A percentile compares a stretch with the other conserved stretches of the same genome.
Evolutionary conservation across 2,329 filamentous ascomycete genomes (phyloP).

Genomic region (Neonectria punicea): DNA sequence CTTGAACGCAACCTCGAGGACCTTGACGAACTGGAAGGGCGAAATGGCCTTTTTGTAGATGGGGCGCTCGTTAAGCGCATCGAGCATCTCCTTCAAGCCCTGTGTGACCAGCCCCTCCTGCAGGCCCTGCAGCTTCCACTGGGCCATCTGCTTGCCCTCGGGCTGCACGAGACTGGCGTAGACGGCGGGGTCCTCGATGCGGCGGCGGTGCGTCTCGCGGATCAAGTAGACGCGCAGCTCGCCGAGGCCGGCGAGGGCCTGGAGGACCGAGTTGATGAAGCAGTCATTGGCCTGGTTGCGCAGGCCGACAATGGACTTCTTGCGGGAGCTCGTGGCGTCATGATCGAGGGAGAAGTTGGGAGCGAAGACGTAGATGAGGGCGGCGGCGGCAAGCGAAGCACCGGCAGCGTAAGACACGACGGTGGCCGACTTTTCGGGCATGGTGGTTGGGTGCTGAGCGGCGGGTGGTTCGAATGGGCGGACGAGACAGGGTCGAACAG

Average conservation of each 20-base stretch:
- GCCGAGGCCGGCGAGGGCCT: conserved; percentile 89
- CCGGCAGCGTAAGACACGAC: conserved; percentile 91
- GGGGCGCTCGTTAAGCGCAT: conserved; percentile 91
- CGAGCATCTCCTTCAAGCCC: conserved; percentile 91
- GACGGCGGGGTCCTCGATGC: conserved; percentile 79
- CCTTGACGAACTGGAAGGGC: conserved; percentile 83
- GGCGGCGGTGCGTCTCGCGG: conserved; percentile 85
- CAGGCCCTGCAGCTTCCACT: conserved; percentile 73
- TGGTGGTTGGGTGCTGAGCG: conserved; percentile 29
- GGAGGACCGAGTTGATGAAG: conserved; percentile 96
- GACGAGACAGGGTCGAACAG: neutral
- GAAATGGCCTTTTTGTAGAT: conserved; percentile 95
- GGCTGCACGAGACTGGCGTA: conserved; percentile 73
- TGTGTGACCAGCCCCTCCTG: conserved; percentile 86
- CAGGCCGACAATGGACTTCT: conserved; percentile 89
- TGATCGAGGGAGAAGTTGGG: conserved; percentile 97
- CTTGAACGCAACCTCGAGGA: conserved; percentile 85
- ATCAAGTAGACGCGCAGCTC: conserved; percentile 93
- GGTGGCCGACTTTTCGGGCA: conserved; percentile 52
- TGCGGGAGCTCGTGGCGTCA: conserved; percentile 74
- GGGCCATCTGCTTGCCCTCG: conserved; percentile 56
- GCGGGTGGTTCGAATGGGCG: neutral
- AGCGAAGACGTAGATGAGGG: conserved; percentile 95
- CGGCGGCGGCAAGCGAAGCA: conserved; percentile 92
- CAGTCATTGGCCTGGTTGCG: conserved; percentile 94